phyloP scores from a whole-genome alignment of 1,284 basidiomycete genomes.

The Dichomitus squalens region DNA sequence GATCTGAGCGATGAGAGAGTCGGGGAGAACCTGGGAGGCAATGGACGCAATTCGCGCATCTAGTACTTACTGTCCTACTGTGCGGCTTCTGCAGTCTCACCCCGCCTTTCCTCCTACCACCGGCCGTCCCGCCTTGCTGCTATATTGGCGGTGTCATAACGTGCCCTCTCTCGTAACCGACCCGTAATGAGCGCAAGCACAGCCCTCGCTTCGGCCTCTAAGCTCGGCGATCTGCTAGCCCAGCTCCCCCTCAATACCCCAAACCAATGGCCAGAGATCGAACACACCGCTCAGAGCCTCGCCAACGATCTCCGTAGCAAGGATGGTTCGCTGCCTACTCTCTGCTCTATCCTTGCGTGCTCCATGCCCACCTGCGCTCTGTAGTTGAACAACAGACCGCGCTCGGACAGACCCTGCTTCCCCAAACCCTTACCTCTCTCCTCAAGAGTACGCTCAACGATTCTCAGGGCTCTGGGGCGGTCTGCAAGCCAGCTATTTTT shows the following conservation, averaged over 20 bases:
- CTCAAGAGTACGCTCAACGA: slow-evolving; percentile 56
- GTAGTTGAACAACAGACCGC: slow-evolving; percentile 71
- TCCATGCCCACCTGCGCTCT: slow-evolving; percentile 13
- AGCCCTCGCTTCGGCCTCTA: slow-evolving; percentile 31
- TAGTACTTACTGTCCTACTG: slow-evolving; percentile 4
- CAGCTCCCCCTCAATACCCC: slow-evolving; percentile 35
- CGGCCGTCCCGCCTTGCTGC: slow-evolving; percentile 2
- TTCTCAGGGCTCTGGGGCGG: slow-evolving; percentile 42
- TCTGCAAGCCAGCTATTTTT: slow-evolving; percentile 50
- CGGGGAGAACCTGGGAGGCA: slow-evolving; percentile 3
- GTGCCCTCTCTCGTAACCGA: neutral
- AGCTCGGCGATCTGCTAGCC: slow-evolving; percentile 36
- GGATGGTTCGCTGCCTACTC: slow-evolving; percentile 36
- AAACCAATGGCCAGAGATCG: slow-evolving; percentile 54
- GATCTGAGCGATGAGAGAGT: slow-evolving; percentile 4
- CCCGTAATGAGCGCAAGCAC: slow-evolving; percentile 26
- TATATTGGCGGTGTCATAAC: slow-evolving; percentile 1
- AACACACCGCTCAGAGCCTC: slow-evolving; percentile 53
- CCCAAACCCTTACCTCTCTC: slow-evolving; percentile 63
- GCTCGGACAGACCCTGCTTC: slow-evolving; percentile 64
- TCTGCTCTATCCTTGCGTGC: slow-evolving; percentile 20
- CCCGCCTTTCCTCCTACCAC: slow-evolving; percentile 8
- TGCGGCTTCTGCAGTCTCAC: slow-evolving; percentile 5
- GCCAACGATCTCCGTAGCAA: slow-evolving; percentile 64
- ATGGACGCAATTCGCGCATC: neutral